Evolutionary conservation across 345 rosid genomes (phyloP), one percentile per base, ranked within the genome.

Genomic region (Litchi chinensis): DNA sequence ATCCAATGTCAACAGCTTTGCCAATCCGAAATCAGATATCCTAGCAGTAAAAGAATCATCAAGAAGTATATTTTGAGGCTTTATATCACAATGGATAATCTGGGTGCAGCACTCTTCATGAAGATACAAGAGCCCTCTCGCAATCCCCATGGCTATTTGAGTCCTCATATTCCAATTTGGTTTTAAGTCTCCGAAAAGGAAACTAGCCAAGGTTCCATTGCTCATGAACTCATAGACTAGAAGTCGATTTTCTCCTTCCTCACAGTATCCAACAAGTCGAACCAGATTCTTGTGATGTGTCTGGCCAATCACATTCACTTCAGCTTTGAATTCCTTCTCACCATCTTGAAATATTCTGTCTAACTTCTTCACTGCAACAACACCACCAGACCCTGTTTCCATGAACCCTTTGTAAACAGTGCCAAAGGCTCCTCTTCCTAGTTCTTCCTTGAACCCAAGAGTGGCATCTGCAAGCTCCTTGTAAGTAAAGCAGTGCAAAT

Each of bases 361-460:
- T 40, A 85, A 59, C 82, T 70, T 80, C 87, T 85, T 89, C 44
- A 88, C 86, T 16, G 91, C 85, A 21, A 85, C 52, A 9, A 21
- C 19, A 12, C 37, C 37, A 26, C 3, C 11, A 50, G 72, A 10
- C 8, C 59, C 65, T 3, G 32, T 28, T 69, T 63, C 16, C 52
- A 82, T 43, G 21, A 54, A 43, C 57, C 89, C 91, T 77, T 77
- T 84, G 57, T 82, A 88, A 26, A 86, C 91, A 24, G 64, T 77
- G 12, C 87, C 86, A n/a, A 86, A 88, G 10, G 87, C 64, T 22
- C 90, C 89, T 22, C 84, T 79, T 11, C 90, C 90, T 8, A 86
- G 56, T 63, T 84, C 82, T 40, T 79, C 77, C 63, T 82, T 80
- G 76, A 84, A 88, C 8, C 82, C 82, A 40, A 59, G 19, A 0